Evolutionary conservation across 2,329 filamentous ascomycete species (phyloP).

Genomic region (Didymella arachidicola): DNA sequence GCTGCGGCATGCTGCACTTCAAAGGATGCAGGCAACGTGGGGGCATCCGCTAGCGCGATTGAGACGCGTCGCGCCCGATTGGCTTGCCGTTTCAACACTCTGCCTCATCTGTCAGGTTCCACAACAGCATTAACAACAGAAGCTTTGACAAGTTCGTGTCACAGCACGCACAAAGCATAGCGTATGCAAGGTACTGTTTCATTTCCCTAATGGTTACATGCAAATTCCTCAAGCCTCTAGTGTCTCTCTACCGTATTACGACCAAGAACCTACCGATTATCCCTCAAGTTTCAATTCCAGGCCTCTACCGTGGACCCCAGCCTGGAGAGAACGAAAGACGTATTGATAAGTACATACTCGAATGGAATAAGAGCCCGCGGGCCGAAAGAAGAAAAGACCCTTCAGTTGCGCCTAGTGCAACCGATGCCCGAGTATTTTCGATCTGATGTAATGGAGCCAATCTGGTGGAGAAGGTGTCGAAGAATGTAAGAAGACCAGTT

Average conservation of each 20-base stretch:
- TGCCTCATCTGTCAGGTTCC: conserved; percentile 11
- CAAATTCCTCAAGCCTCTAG: conserved; percentile 34
- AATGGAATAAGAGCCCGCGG: conserved; percentile 21
- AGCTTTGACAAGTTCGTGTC: conserved; percentile 1
- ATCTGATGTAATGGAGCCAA: conserved; percentile 20
- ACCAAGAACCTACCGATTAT: conserved; percentile 36
- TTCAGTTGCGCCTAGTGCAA: conserved; percentile 16
- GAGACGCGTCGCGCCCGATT: conserved; percentile 16
- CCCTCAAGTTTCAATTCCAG: conserved; percentile 29
- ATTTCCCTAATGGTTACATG: conserved; percentile 36
- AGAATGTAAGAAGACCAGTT: conserved; percentile 28
- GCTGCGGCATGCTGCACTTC: conserved; percentile 15
- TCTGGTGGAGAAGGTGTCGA: conserved; percentile 32
- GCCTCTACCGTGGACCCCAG: conserved; percentile 28
- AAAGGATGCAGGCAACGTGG: conserved; percentile 11
- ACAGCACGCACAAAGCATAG: conserved; percentile 4
- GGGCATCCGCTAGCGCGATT: conserved; percentile 17
- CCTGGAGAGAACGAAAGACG: conserved; percentile 38
- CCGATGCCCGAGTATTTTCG: conserved; percentile 14
- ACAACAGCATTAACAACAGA: conserved; percentile 14
- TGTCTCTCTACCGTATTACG: conserved; percentile 36
- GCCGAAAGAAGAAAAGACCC: conserved; percentile 15
- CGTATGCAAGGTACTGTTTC: conserved; percentile 29
- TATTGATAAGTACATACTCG: conserved; percentile 26
- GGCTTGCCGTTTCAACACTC: conserved; percentile 8